A percentile compares a stretch with the other conserved stretches of the same genome.
Evolutionary conservation across 1,139 yeast genomes (phyloP).

Genomic region (Kodamaea alishanica): DNA sequence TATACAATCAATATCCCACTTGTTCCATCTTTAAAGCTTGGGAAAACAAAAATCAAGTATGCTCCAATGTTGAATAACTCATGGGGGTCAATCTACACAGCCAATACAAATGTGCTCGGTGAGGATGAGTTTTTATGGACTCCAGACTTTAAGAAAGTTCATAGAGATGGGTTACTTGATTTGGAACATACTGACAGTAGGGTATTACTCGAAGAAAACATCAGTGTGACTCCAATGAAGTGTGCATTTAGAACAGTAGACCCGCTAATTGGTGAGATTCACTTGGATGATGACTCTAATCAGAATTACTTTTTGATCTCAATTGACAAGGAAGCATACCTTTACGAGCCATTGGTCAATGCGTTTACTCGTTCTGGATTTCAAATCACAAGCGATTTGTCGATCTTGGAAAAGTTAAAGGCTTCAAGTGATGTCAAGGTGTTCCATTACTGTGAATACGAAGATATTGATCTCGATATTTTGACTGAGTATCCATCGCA

Average conservation of each 20-base stretch:
- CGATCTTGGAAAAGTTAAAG: conserved; percentile 19
- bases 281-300: conserved; percentile 24
- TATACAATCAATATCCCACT: conserved; percentile 86
- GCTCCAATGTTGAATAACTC: conserved; percentile 76
- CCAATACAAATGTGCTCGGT: conserved; percentile 23
- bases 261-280: conserved; percentile 57
- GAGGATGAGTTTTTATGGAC: conserved; percentile 61
- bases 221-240: conserved; percentile 78
- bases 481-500: conserved; percentile 32
- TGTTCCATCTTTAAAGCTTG: conserved; percentile 43
- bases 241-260: conserved; percentile 64
- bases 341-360: conserved; percentile 51
- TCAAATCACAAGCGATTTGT: conserved; percentile 24
- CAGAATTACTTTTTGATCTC: conserved; percentile 30
- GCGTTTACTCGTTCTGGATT: conserved; percentile 38
- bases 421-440: conserved; percentile 26
- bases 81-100: conserved; percentile 63
- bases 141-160: conserved; percentile 75
- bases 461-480: conserved; percentile 75
- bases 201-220: conserved; percentile 48
- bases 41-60: conserved; percentile 57
- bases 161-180: conserved; percentile 53
- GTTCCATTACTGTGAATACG: conserved; percentile 88
- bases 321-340: conserved; percentile 43
- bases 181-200: conserved; percentile 55